Base-by-base conservation (phyloP, 352 stramenopile species). In the Thalassiosira hispida region DNA sequence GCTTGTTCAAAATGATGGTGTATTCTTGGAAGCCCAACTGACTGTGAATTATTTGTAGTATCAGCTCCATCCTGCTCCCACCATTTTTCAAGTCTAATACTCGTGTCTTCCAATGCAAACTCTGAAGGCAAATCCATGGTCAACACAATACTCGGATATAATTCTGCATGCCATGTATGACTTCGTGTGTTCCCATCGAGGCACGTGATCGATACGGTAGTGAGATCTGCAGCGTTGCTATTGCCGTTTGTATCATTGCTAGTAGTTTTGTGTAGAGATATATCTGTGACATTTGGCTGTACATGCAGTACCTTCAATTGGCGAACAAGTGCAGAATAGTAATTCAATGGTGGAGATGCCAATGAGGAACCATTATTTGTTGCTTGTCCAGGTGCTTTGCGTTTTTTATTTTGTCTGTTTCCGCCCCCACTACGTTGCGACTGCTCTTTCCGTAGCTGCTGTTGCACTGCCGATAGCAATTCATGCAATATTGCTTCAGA, bases 141-240 rank as follows among this genome's bases (percentile, higher is more conserved):
- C 23, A 85, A 44, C 14, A 83, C 33, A 60, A 81, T 60, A 20
- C 18, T 71, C 9, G 64, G 70, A 25, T 77, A 81, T 40, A 84
- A 55, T 56, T 84, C 63, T 46, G 71, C 77, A 66, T 80, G 63
- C 77, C 64, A 81, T 61, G 60, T 81, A 35, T 84, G 77, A 27
- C 40, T 73, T 29, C 77, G 59, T 68, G 73, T 20, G n/a, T 61
- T 56, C 59, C 27, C 40, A 52, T 84, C 76, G 16, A 60, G 33
- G 14, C 70, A 80, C 3, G 76, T 80, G 25, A 84, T 52, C 8
- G 76, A 80, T 57, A 84, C 11, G 55, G 55, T 47, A 57, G 59
- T 73, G 6, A 84, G 53, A 31, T 84, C 76, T 49, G 18, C 16
- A 42, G 59, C 9, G 20, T 23, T 69, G 27, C 29, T 27, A 35